Conservation (phyloP, 2,329 filamentous ascomycete species). For the Akanthomyces dipterigenus region DNA sequence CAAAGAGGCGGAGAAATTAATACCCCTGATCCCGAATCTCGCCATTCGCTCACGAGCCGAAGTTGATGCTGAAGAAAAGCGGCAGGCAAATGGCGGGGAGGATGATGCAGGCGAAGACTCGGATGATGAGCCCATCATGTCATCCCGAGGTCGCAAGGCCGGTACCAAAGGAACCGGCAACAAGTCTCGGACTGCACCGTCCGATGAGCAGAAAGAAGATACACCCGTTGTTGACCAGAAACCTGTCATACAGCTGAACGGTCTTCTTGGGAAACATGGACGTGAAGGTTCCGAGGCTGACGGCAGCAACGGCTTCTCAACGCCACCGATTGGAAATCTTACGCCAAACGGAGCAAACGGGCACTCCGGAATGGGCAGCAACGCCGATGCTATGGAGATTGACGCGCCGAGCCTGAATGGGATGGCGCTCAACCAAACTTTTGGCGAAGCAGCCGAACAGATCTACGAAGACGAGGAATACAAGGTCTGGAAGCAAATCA, state of each 20-base stretch:
- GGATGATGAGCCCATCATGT: conserved; percentile 97
- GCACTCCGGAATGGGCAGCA: conserved; percentile 59
- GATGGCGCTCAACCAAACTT: conserved; percentile 54
- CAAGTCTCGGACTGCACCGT: conserved; percentile 66
- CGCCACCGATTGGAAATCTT: conserved; percentile 66
- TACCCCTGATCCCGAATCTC: conserved; percentile 90
- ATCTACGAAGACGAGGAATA: conserved; percentile 88
- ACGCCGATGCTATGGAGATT: conserved; percentile 79
- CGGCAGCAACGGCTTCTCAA: conserved; percentile 78
- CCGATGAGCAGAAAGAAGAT: conserved; percentile 63
- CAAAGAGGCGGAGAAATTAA: conserved; percentile 94
- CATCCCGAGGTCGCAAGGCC: conserved; percentile 84
- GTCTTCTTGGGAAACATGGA: conserved; percentile 49
- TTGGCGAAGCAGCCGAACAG: conserved; percentile 64
- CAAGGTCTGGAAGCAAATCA: conserved; percentile 98
- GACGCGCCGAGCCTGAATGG: conserved; percentile 68
- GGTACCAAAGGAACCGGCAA: conserved; percentile 64
- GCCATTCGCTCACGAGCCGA: conserved; percentile 85
- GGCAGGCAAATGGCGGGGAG: conserved; percentile 79
- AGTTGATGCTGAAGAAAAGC: conserved; percentile 80
- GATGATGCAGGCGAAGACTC: conserved; percentile 83
- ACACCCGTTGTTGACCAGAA: conserved; percentile 73
- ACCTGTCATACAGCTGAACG: conserved; percentile 61
- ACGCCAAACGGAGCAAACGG: conserved; percentile 71
- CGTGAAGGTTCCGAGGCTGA: conserved; percentile 76